Evolutionary conservation across 176 grass and related monocot species (phyloP).

Genomic region (Musa beccarii): DNA sequence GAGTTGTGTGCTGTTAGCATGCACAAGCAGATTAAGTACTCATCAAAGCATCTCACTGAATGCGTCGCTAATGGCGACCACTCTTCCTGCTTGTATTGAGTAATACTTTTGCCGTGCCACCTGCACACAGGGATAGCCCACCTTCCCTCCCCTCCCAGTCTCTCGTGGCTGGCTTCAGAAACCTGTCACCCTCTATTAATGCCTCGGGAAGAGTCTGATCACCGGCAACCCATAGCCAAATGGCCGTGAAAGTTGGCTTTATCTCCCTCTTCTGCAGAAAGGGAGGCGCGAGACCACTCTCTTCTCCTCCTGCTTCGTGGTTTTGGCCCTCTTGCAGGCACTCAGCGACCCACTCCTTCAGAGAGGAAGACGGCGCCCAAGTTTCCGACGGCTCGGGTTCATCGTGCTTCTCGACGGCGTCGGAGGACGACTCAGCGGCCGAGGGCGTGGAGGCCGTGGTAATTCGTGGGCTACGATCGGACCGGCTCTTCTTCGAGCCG

Average conservation of each 20-base stretch:
- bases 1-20: not conserved
- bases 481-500: slow-evolving; percentile 8
- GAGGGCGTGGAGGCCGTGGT: not conserved
- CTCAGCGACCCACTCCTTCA: slow-evolving; percentile 4
- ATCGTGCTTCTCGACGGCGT: not conserved
- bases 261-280: not conserved
- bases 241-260: not conserved
- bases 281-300: not conserved
- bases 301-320: not conserved
- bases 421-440: not conserved
- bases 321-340: not conserved
- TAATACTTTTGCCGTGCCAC: not conserved
- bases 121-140: not conserved
- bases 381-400: not conserved
- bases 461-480: not conserved
- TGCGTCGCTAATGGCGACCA: not conserved
- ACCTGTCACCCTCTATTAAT: not conserved
- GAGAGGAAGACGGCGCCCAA: not conserved
- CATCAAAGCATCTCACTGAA: not conserved
- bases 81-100: not conserved
- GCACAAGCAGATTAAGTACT: not conserved
- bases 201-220: not conserved
- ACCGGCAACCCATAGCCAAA: not conserved
- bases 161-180: too few species aligned
- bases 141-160: not conserved